Conservation (phyloP, 805 yeast genomes). For the Komagataella phaffii region DNA sequence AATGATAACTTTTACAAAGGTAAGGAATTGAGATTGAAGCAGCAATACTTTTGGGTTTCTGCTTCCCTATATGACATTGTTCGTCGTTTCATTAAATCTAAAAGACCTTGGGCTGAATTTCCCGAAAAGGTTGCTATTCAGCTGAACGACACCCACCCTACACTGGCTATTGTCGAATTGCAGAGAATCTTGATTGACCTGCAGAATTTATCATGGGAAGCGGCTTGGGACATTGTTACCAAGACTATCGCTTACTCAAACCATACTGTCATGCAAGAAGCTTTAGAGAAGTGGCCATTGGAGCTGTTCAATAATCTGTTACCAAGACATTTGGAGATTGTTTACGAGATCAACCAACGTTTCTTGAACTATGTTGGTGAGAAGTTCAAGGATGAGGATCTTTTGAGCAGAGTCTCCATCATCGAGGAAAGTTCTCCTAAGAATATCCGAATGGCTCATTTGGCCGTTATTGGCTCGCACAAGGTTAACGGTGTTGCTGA, state of each 20-base stretch:
- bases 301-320: slow-evolving; percentile 63
- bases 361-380: slow-evolving; percentile 69
- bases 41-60: slow-evolving; percentile 94
- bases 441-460: slow-evolving; percentile 82
- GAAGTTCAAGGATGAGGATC: slow-evolving; percentile 51
- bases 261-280: slow-evolving; percentile 92
- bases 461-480: slow-evolving; percentile 88
- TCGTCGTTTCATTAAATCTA: slow-evolving; percentile 74
- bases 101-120: slow-evolving; percentile 68
- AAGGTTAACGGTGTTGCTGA: slow-evolving; percentile 95
- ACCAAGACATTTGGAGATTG: slow-evolving; percentile 86
- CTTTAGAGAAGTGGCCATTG: slow-evolving; percentile 92
- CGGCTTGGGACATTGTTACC: slow-evolving; percentile 77
- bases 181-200: slow-evolving; percentile 77
- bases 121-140: slow-evolving; percentile 85
- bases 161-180: slow-evolving; percentile 80
- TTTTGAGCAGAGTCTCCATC: slow-evolving; percentile 62
- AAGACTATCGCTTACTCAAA: slow-evolving; percentile 83
- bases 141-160: slow-evolving; percentile 90
- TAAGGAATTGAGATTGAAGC: slow-evolving; percentile 83
- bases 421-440: slow-evolving; percentile 75
- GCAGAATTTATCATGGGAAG: slow-evolving; percentile 70
- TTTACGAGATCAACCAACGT: slow-evolving; percentile 70
- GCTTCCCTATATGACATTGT: slow-evolving; percentile 87
- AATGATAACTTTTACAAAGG: slow-evolving; percentile 89